Conservation (phyloP, 2,329 filamentous ascomycete genomes). For the Pyrenochaeta sp. region DNA sequence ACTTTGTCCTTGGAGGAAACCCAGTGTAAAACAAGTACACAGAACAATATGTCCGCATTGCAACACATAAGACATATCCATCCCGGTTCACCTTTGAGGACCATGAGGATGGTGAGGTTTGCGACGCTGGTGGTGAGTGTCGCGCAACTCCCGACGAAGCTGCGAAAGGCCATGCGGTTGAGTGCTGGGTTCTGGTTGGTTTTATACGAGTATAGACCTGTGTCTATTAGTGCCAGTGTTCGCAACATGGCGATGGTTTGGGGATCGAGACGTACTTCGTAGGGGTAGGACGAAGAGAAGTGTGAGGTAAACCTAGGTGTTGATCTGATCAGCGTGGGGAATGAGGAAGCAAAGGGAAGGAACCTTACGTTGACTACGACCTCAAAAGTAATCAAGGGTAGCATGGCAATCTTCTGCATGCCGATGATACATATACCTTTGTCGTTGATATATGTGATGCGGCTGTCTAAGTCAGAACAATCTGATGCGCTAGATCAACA, state of each 20-base stretch:
- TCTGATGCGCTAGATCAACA: background rate
- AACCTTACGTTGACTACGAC: conserved; percentile 63
- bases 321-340: background rate
- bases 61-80: conserved; percentile 74
- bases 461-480: conserved; percentile 49
- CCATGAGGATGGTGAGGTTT: conserved; percentile 67
- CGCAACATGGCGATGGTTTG: background rate
- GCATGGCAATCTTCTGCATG: conserved; percentile 66
- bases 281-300: conserved; percentile 70
- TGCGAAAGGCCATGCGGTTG: conserved; percentile 64
- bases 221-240: conserved; percentile 45
- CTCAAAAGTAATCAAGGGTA: conserved; percentile 70
- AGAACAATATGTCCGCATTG: conserved; percentile 70
- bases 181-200: conserved; percentile 57
- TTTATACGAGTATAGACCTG: conserved; percentile 62
- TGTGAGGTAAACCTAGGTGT: conserved; percentile 64
- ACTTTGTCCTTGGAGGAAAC: conserved; percentile 51
- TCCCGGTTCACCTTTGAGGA: conserved; percentile 67
- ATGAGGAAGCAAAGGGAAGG: background rate
- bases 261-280: conserved; percentile 54
- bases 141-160: conserved; percentile 66
- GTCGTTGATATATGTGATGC: conserved; percentile 63
- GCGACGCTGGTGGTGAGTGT: conserved; percentile 67
- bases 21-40: conserved; percentile 69
- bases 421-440: conserved; percentile 68